A percentile compares a stretch with the other conserved stretches of the same genome.
These are phyloP conservation scores for Colletotrichum orbiculare DNA, from an alignment of 2,329 filamentous ascomycete species.

Conservation along the genomic window DNA sequence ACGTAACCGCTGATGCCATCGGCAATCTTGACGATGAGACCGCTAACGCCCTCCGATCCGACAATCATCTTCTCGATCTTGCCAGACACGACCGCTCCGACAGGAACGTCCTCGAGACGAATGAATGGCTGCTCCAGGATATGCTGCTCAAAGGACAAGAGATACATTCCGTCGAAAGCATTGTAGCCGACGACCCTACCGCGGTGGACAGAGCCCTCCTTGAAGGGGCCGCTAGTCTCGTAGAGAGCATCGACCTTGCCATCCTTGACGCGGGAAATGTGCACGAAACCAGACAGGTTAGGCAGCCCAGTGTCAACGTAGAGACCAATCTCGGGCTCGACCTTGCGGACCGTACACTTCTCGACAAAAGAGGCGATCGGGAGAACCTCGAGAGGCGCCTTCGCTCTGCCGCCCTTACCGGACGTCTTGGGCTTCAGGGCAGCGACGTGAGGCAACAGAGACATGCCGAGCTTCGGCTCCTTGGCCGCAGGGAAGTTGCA, in stretches of 20 bases:
- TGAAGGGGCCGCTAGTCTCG: conserved; percentile 80
- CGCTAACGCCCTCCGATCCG: conserved; percentile 80
- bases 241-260: conserved; percentile 87
- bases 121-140: conserved; percentile 90
- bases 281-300: conserved; percentile 86
- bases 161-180: conserved; percentile 84
- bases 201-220: conserved; percentile 80
- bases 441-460: conserved; percentile 85
- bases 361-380: conserved; percentile 81
- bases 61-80: conserved; percentile 87
- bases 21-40: conserved; percentile 84
- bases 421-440: conserved; percentile 65
- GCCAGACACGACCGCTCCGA: conserved; percentile 84
- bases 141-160: conserved; percentile 84
- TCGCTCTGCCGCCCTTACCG: conserved; percentile 53
- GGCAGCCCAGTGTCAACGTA: conserved; percentile 75
- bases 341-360: conserved; percentile 80
- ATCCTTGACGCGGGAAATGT: conserved; percentile 93
- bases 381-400: conserved; percentile 67
- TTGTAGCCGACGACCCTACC: conserved; percentile 90
- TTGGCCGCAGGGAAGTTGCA: conserved; percentile 86
- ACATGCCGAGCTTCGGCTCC: conserved; percentile 86
- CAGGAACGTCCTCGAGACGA: conserved; percentile 87
- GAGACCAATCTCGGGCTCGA: conserved; percentile 83
- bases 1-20: conserved; percentile 92